A percentile compares a stretch with the other conserved stretches of the same genome.
Conservation (phyloP, 306 rosid species). For the Lablab purpureus region DNA sequence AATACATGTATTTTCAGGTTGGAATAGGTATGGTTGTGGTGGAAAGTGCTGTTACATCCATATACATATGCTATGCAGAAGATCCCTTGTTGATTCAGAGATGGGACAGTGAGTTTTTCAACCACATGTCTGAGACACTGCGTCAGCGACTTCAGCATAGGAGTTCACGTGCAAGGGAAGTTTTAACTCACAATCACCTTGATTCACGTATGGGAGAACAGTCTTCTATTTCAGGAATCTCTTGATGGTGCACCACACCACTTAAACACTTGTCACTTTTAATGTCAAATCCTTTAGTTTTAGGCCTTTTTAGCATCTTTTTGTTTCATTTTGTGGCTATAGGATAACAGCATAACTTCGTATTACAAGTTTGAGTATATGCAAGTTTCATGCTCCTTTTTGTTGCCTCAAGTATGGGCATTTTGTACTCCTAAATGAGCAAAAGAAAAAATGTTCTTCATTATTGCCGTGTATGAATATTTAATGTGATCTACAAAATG, state of each 20-base stretch:
- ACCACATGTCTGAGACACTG: slow-evolving; percentile 88
- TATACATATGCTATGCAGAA: slow-evolving; percentile 89
- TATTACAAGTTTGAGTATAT: neutral
- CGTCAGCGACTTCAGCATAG: slow-evolving; percentile 85
- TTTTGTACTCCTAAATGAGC: neutral
- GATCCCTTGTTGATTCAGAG: slow-evolving; percentile 78
- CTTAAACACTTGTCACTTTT: neutral
- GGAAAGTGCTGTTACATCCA: slow-evolving; percentile 93
- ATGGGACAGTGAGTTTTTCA: slow-evolving; percentile 89
- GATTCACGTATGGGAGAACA: slow-evolving; percentile 50
- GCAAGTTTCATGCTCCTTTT: neutral
- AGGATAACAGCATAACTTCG: neutral
- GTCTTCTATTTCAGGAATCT: slow-evolving; percentile 39
- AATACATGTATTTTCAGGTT: slow-evolving; percentile 57
- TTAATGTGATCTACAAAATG: neutral
- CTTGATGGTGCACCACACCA: neutral
- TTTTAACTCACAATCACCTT: slow-evolving; percentile 54
- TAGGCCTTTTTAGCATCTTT: neutral
- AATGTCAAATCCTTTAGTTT: neutral
- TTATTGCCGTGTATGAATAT: neutral
- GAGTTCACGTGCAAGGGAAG: slow-evolving; percentile 76
- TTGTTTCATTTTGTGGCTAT: neutral
- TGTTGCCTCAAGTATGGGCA: slow-evolving; percentile 7
- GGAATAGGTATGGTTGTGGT: slow-evolving; percentile 90
- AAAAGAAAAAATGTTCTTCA: neutral